Base-by-base conservation (phyloP, 257 asterid genomes). In the Pogostemon cablin region DNA sequence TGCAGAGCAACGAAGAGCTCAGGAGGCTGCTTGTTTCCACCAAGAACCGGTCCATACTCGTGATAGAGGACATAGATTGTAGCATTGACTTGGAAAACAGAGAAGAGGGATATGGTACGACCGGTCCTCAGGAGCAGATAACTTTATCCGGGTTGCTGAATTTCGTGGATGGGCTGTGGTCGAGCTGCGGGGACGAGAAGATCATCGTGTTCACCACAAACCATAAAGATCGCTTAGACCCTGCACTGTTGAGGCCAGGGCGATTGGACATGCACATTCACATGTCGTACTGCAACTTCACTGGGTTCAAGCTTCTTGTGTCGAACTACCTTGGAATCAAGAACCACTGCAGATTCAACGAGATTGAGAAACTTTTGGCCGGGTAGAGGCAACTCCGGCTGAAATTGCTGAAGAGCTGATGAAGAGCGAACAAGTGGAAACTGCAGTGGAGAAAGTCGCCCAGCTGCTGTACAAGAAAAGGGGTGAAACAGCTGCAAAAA, bases 161-260 rank as follows among this genome's bases (percentile, higher is more conserved):
- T 37, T 53, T 53, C 7, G 58, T 17, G 37, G 37, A 53, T 2
- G 58, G 58, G 58, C 58, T 53, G 9, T 54, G 60, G 60, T 54
- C 60, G 2, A 54, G 60, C 37, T 54, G 60, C 3, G 60, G 60
- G 60, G 60, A 54, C n/a, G 60, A 54, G 60, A 54, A 52, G 38
- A 53, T 52, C 10, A 7, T 53, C 32, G 59, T 53, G 59, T 53
- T 53, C 59, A 53, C 38, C 5, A 53, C 59, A 20, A 53, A 53
- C 3, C 59, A 53, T 53, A 53, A 53, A 9, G 59, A 53, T 11
- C 6, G 37, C 11, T 17, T 53, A 53, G 38, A 53, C 32, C 11
- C 59, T 52, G 58, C 58, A 52, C 58, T 52, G 58, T 52, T 52
- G 4, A 52, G 58, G 35, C 58, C 58, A 35, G 58, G 58, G 58